Evolutionary conservation across 2,329 filamentous ascomycete species (phyloP).

Genomic region (Leptosphaerulina australis): DNA sequence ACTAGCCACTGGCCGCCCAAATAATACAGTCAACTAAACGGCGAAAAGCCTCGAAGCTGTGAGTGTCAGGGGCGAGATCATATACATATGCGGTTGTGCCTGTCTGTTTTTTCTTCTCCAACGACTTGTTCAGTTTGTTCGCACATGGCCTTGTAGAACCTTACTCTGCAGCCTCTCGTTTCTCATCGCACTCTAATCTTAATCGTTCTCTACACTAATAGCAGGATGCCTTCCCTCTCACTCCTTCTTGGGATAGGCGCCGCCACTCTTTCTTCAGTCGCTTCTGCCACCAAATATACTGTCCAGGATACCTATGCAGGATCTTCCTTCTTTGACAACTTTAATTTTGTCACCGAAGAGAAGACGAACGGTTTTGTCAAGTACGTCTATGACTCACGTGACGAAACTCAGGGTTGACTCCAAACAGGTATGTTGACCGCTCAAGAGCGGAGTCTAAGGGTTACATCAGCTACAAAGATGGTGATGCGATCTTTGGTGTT

Average conservation of each 20-base stretch:
- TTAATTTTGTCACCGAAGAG: conserved; percentile 34
- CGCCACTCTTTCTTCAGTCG: conserved; percentile 31
- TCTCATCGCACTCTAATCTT: conserved; percentile 17
- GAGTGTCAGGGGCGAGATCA: conserved; percentile 9
- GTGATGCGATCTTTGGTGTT: conserved; percentile 50
- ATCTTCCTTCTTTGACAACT: conserved; percentile 34
- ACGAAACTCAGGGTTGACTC: conserved; percentile 9
- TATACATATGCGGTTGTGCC: conserved; percentile 19
- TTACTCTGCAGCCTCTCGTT: conserved; percentile 34
- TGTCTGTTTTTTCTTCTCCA: conserved; percentile 15
- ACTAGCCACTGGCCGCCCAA: conserved; percentile 4
- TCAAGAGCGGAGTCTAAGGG: conserved; percentile 4
- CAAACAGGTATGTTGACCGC: conserved; percentile 6
- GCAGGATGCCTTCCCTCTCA: conserved; percentile 37
- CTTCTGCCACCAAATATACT: conserved; percentile 28
- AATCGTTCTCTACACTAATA: conserved; percentile 33
- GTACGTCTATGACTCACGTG: conserved; percentile 17
- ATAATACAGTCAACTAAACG: conserved; percentile 4
- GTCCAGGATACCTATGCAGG: conserved; percentile 25
- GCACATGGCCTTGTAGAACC: conserved; percentile 27
- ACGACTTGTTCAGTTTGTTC: conserved; percentile 35
- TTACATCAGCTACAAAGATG: conserved; percentile 12
- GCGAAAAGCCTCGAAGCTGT: conserved; percentile 8
- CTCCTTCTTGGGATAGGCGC: conserved; percentile 33
- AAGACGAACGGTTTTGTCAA: conserved; percentile 38